A percentile compares a stretch with the other conserved stretches of the same genome.
These are phyloP conservation scores for Ogataea nitratoaversa DNA, from an alignment of 805 yeast genomes.

Conservation along the genomic window DNA sequence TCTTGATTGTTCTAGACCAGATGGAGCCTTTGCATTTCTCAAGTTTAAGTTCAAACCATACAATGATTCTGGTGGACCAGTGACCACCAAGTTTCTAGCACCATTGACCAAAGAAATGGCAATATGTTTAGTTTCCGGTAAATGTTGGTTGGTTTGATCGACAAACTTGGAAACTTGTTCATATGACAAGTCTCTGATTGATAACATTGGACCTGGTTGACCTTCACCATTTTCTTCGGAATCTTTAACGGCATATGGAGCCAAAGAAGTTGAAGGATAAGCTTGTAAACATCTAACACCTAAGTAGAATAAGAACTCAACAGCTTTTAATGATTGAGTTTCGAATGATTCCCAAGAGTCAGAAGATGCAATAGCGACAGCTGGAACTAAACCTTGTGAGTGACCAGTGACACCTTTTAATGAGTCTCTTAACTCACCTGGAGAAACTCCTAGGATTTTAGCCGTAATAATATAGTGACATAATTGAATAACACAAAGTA, in stretches of 20 bases:
- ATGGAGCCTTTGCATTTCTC: constrained; percentile 90
- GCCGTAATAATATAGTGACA: constrained; percentile 90
- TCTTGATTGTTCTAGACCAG: constrained; percentile 93
- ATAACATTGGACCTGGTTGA: constrained; percentile 94
- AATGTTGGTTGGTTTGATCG: constrained; percentile 84
- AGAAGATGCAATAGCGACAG: constrained; percentile 81
- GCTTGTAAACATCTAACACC: constrained; percentile 88
- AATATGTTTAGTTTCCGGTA: constrained; percentile 88
- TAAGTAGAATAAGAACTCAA: constrained; percentile 82
- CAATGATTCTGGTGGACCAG: constrained; percentile 97
- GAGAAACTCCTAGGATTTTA: constrained; percentile 76
- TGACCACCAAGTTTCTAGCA: constrained; percentile 89
- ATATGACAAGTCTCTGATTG: constrained; percentile 80
- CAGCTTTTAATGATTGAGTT: constrained; percentile 67
- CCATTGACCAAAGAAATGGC: constrained; percentile 91
- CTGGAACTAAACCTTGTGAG: constrained; percentile 88
- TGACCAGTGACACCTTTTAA: constrained; percentile 82
- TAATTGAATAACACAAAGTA: constrained; percentile 92
- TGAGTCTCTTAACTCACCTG: constrained; percentile 75
- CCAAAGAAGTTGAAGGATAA: constrained; percentile 90
- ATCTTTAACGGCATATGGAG: constrained; percentile 91
- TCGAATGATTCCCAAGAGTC: constrained; percentile 84
- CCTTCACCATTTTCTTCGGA: constrained; percentile 94
- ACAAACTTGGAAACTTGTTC: constrained; percentile 77
- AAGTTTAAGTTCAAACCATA: constrained; percentile 91